A percentile compares a stretch with the other conserved stretches of the same genome.
phyloP scores from a whole-genome alignment of 305 asterid genomes.

The Fraxinus ornus region DNA sequence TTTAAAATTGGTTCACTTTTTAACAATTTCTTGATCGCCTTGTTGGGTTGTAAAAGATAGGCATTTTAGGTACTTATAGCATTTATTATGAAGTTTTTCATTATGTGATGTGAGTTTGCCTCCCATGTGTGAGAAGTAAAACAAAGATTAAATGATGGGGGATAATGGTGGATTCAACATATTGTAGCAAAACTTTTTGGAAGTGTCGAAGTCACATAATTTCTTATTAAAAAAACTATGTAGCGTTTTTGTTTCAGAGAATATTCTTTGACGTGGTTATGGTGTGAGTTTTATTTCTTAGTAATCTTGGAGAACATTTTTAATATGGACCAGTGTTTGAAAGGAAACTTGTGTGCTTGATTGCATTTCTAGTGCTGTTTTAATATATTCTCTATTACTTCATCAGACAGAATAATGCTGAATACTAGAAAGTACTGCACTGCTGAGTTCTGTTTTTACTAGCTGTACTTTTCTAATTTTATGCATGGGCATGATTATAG shows the following conservation, averaged over 20 bases:
- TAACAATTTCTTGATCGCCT: neutral
- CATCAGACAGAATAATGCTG: neutral
- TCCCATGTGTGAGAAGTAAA: neutral
- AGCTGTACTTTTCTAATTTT: neutral
- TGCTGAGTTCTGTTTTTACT: neutral
- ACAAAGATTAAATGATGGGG: neutral
- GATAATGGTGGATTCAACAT: neutral
- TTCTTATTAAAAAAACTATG: neutral
- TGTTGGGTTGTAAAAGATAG: neutral
- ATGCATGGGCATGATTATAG: neutral
- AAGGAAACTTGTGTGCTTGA: neutral
- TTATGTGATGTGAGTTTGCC: neutral
- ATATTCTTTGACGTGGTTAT: neutral
- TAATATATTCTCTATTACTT: neutral
- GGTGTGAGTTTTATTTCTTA: neutral
- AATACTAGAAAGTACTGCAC: neutral
- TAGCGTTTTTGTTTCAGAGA: neutral
- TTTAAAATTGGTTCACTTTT: neutral
- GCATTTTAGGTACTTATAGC: neutral
- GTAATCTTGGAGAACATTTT: neutral
- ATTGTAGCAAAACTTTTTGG: neutral
- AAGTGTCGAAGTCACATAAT: neutral
- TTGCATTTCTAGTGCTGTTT: neutral
- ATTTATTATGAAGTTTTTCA: neutral
- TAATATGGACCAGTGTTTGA: neutral